Percentiles rank a stretch among this genome's conserved stretches.
Conservation (phyloP, 2,329 filamentous ascomycete species). For the Pleoardoris graminearum region DNA sequence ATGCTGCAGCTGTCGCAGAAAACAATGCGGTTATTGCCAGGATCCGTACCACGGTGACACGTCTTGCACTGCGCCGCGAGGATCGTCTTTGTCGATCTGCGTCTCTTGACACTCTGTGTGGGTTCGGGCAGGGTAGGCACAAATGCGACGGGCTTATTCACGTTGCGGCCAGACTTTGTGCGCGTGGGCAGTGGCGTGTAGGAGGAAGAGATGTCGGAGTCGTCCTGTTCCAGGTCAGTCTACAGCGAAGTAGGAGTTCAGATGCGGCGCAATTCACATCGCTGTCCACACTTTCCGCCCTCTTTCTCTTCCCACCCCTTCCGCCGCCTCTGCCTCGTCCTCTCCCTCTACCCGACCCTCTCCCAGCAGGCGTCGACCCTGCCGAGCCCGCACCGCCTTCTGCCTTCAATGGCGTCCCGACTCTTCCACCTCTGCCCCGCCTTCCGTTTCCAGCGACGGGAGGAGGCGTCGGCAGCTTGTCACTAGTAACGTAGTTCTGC, state of each 20-base stretch:
- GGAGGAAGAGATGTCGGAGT: slow-evolving; percentile 48
- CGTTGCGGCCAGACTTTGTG: slow-evolving; percentile 75
- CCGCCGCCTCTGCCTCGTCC: slow-evolving; percentile 42
- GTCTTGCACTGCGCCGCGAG: slow-evolving; percentile 66
- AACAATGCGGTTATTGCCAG: slow-evolving; percentile 76
- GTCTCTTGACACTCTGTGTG: slow-evolving; percentile 56
- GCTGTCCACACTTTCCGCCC: slow-evolving; percentile 43
- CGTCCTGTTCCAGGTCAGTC: slow-evolving; percentile 33
- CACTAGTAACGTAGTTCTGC: slow-evolving; percentile 51
- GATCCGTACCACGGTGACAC: slow-evolving; percentile 73
- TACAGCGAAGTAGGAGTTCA: neutral
- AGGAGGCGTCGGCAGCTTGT: slow-evolving; percentile 46
- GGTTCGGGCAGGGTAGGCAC: slow-evolving; percentile 59
- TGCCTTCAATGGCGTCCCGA: slow-evolving; percentile 39
- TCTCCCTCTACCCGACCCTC: slow-evolving; percentile 44
- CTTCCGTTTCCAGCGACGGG: slow-evolving; percentile 35
- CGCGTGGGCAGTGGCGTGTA: slow-evolving; percentile 64
- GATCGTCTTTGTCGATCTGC: slow-evolving; percentile 59
- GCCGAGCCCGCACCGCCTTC: slow-evolving; percentile 30
- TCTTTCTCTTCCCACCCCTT: slow-evolving; percentile 45
- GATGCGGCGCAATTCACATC: slow-evolving; percentile 31
- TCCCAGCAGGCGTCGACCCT: slow-evolving; percentile 30
- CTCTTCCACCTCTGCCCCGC: slow-evolving; percentile 40
- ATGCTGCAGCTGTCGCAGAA: slow-evolving; percentile 82
- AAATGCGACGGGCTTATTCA: slow-evolving; percentile 67